Base-by-base conservation (phyloP, 2,329 filamentous ascomycete genomes). In the Penicillium sp. region DNA sequence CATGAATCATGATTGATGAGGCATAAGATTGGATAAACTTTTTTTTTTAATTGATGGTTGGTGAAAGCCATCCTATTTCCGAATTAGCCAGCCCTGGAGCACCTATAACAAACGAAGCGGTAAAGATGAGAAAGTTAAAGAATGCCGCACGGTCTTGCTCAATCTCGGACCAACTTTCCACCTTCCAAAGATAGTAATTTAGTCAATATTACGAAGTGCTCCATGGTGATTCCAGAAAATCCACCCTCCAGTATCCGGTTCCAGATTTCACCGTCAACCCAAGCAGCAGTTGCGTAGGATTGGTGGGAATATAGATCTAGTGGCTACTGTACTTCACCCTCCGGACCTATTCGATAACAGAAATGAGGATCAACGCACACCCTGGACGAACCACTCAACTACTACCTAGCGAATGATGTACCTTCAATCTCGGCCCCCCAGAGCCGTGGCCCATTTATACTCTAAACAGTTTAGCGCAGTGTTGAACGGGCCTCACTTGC, bases 401-500 rank as follows among this genome's bases (percentile, higher is more conserved):
- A 35, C 35, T 14, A 11, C 48, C n/a, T 7, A 51, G n/a, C 28
- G 19, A 22, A 22, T 25, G 22, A 49, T 51, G n/a, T 22, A 35
- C 28, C n/a, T 28, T 48, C 45, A n/a, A 49, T 49, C 26, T 33
- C n/a, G 16, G 48, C 48, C 16, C 45, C 25, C 26, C 10, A 2
- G 11, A 5, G 4, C 22, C 22, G 16, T 8, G 48, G 28, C 48
- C 4, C 10, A 51, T 35, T 22, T n/a, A 10, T 51, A 11, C 48
- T 26, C n/a, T 11, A 26, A 33, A 35, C 48, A 51, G 48, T 51
- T 51, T 51, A 51, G 48, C 48, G 48, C n/a, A 51, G n/a, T 30
- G 19, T n/a, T 4, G 45, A 48, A 35, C 28, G 48, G 48, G 35
- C 48, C 30, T n/a, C 28, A 35, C 1, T 51, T 22, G 11, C 16